Base-by-base conservation (phyloP, 805 yeast genomes). In the Metschnikowia similis region DNA sequence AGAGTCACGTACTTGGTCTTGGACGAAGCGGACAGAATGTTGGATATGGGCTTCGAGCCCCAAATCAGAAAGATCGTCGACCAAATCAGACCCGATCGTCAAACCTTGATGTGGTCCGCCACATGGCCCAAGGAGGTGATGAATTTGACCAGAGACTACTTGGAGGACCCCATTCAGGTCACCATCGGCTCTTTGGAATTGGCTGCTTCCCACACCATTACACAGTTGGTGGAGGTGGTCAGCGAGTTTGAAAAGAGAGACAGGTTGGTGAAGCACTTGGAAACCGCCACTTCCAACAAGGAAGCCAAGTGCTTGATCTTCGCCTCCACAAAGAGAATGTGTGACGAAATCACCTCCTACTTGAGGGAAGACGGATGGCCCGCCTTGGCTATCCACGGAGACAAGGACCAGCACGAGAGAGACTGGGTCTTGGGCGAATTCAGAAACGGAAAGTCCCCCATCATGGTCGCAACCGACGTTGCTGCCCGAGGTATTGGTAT, bases 1-100 rank as follows among this genome's bases (percentile, higher is more conserved):
- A 88, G 98, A 78, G 97, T 94, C 56, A 94, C 98, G 48, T 94
- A 94, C 75, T 81, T 94, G 69, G 98, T 94, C 55, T 81, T 94
- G 64, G 99, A 94, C 74, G 99, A 94, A 82, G 99, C 99, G 65
- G 99, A 94, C 75, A 88, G 99, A 81, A 94, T 94, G 99, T 83
- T 94, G 76, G 99, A 94, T 79, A 94, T 94, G 99, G 99, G 99
- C 71, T 94, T 94, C 72, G 99, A 94, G 80, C 98, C 98, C 60
- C 98, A 92, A 81, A 94, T 94, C 72, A 85, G 99, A 81, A 92
- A 92, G 76, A 94, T 94, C 72, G 92, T 94, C 60, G 91, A 86
- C 63, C 98, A 92, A 80, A 94, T 94, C 69, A 88, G 99, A 79
- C 99, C 99, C 55, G 99, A 94, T 72, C 90, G 98, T 80, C 99